phyloP scores from a whole-genome alignment of 257 asterid species.

The Solanum ahanhuiri region DNA sequence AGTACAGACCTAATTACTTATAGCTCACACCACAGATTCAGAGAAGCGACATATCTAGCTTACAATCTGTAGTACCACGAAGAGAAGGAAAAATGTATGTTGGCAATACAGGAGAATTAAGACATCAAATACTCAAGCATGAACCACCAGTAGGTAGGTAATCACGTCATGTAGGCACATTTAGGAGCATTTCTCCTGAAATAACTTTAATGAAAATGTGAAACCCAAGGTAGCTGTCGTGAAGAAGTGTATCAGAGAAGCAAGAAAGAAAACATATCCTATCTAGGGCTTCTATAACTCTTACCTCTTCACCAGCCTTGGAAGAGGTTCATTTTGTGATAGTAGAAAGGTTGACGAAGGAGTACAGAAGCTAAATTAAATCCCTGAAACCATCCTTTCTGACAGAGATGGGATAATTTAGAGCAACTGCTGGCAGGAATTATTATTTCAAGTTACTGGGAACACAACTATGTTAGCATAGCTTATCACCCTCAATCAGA shows the following conservation, averaged over 20 bases:
- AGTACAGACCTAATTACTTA: not conserved
- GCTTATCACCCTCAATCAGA: not conserved
- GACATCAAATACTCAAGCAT: not conserved
- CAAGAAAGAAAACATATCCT: not conserved
- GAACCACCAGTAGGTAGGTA: not conserved
- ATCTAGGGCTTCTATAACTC: not conserved
- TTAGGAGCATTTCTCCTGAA: not conserved
- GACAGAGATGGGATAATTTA: not conserved
- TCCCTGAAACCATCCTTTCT: not conserved
- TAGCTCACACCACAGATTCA: not conserved
- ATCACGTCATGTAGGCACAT: not conserved
- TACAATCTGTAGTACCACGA: not conserved
- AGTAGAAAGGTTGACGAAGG: not conserved
- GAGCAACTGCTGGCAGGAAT: not conserved
- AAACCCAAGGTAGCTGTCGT: not conserved
- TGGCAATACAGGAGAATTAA: not conserved
- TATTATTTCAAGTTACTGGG: not conserved
- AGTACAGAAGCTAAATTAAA: not conserved
- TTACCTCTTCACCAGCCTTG: not conserved
- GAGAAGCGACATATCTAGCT: not conserved
- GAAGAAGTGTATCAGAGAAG: not conserved
- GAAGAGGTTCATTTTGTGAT: not conserved
- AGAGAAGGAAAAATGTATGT: not conserved
- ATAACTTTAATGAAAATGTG: not conserved
- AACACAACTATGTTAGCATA: not conserved